Base-by-base conservation (phyloP, 805 yeast genomes). In the Metschnikowia gelsemii region DNA sequence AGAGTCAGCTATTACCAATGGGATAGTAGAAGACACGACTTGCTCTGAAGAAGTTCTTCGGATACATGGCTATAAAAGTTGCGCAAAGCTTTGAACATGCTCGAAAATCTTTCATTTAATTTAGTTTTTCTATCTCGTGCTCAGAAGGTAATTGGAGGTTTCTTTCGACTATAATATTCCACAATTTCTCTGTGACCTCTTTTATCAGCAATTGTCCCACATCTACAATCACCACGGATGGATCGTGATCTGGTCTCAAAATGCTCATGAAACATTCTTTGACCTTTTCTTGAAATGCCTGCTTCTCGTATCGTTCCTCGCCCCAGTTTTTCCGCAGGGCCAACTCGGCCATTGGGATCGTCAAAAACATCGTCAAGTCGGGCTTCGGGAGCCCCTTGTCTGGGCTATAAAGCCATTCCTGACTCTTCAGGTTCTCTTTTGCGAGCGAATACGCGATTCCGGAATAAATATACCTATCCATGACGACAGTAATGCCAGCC, bases 361-460 rank as follows among this genome's bases (percentile, higher is more conserved):
- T 81, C 44, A 93, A 65, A 51, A 91, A 93, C 1, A 93, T 41
- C 0, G 91, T 84, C 35, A 84, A 46, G 61, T 93, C 99, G 0
- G 99, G 98, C 50, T 68, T 76, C 1, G 96, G 89, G 11, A 93
- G 72, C 0, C 98, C 98, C 19, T 62, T 64, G 53, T 93, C 99
- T 1, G 96, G 93, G 22, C 69, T 65, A 14, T 74, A 64, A 51
- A 96, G 84, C 99, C 99, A 93, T 6, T 78, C 70, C 24, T 74
- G 59, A 48, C 79, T 79, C 13, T 54, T 46, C 59, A 67, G 56
- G 33, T 57, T 56, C 14, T 53, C 48, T 61, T 93, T 91, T 6
- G 98, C 96, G 1, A 86, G 72, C 1, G 96, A 82, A 58, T 91
- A 93, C 5, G 96, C 96, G 3, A 89, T 78, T 0, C 99, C 99